Evolutionary conservation across 2,329 filamentous ascomycete species (phyloP).

Genomic region (Hypoxylon sp.): DNA sequence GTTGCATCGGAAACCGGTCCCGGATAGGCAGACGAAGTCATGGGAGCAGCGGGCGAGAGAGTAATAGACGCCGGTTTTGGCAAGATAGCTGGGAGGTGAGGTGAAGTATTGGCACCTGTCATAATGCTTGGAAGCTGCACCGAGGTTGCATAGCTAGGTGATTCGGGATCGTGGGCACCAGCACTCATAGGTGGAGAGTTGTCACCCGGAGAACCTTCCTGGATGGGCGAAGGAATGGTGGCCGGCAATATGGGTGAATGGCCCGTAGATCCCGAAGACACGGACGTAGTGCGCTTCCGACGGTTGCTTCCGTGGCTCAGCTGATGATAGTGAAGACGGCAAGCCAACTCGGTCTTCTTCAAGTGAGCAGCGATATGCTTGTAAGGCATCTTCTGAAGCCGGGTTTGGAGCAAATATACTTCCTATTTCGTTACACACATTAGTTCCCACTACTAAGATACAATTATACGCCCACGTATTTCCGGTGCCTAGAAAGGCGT

Average conservation of each 20-base stretch:
- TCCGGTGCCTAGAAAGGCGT: slow-evolving; percentile 8
- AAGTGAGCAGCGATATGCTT: slow-evolving; percentile 89
- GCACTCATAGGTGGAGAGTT: slow-evolving; percentile 64
- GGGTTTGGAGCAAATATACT: slow-evolving; percentile 85
- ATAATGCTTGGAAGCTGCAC: slow-evolving; percentile 70
- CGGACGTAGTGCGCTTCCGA: slow-evolving; percentile 81
- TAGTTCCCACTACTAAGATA: slow-evolving; percentile 22
- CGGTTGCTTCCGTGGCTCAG: slow-evolving; percentile 86
- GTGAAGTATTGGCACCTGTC: slow-evolving; percentile 61
- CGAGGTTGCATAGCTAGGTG: slow-evolving; percentile 59
- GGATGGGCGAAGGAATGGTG: slow-evolving; percentile 66
- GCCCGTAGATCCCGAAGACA: slow-evolving; percentile 72
- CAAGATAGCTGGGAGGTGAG: slow-evolving; percentile 72
- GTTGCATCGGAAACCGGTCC: slow-evolving; percentile 59
- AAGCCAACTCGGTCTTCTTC: slow-evolving; percentile 90
- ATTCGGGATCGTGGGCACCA: slow-evolving; percentile 62
- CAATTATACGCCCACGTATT: neutral
- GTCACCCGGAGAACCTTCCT: slow-evolving; percentile 64
- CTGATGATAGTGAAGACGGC: slow-evolving; percentile 89
- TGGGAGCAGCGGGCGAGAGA: slow-evolving; percentile 57
- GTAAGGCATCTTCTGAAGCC: slow-evolving; percentile 90
- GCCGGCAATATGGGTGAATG: slow-evolving; percentile 66
- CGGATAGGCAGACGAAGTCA: slow-evolving; percentile 59
- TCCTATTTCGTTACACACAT: slow-evolving; percentile 67
- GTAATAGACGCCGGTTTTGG: slow-evolving; percentile 73